These are phyloP conservation scores for Pseudonitzschia pungens DNA, from an alignment of 108 stramenopile genomes.

Conservation along the genomic window DNA sequence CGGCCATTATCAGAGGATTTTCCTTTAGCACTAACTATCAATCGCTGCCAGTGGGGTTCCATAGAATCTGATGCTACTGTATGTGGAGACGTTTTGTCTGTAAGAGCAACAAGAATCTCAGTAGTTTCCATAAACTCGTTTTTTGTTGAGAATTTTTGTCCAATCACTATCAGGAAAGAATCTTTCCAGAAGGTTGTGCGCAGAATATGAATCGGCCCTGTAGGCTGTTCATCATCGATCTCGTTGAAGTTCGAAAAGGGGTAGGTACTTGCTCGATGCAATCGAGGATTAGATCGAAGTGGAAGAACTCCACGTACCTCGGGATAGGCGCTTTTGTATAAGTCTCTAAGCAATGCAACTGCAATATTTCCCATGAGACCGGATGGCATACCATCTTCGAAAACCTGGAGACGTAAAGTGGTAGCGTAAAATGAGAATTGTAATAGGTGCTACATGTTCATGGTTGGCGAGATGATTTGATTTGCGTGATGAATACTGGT, in stretches of 20 bases:
- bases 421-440: neutral
- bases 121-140: slow-evolving; percentile 54
- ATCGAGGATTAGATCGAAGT: neutral
- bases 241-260: slow-evolving; percentile 40
- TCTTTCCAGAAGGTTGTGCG: slow-evolving; percentile 74
- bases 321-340: slow-evolving; percentile 52
- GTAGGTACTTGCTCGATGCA: slow-evolving; percentile 33
- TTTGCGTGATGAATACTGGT: neutral
- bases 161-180: slow-evolving; percentile 61
- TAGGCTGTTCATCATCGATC: slow-evolving; percentile 34
- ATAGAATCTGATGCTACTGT: slow-evolving; percentile 75
- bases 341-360: slow-evolving; percentile 57
- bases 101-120: slow-evolving; percentile 68
- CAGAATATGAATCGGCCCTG: slow-evolving; percentile 55
- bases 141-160: slow-evolving; percentile 48
- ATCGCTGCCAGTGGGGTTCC: slow-evolving; percentile 64
- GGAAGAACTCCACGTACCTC: neutral
- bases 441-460: neutral
- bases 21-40: slow-evolving; percentile 75
- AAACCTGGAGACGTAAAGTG: slow-evolving; percentile 45
- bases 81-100: slow-evolving; percentile 57
- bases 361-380: slow-evolving; percentile 71
- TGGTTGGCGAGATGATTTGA: neutral
- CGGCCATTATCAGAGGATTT: slow-evolving; percentile 62
- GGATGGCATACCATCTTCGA: slow-evolving; percentile 66